Evolutionary conservation across 257 asterid genomes (phyloP), one percentile per base, ranked within the genome.

Genomic region (Osmanthus fragrans): DNA sequence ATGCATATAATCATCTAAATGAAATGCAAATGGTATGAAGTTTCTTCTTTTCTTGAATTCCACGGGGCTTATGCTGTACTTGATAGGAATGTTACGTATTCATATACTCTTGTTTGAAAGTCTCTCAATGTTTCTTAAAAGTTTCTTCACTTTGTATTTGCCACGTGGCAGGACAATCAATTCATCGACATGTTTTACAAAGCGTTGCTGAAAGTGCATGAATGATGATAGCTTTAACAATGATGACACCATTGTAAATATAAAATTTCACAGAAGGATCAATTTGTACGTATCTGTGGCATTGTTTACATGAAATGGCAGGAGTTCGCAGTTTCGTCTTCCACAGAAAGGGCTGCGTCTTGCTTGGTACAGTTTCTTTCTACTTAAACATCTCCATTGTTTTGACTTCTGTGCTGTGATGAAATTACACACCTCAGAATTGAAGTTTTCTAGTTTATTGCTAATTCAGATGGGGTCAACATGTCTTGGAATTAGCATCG

Each of bases 111-210:
- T 58, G 54, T 60, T 42, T 63, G 34, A 0, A 21, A 56, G 66
- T 12, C 3, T 25, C 32, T 25, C 5, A 10, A 37, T 66, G 70
- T 33, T 33, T 33, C 60, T 37, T 76, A 33, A 32, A 11, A 32
- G 1, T 30, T 68, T 30, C 25, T 5, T 64, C 63, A 3, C 64
- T 39, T 23, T 54, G 71, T 19, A 27, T 63, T 63, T 63, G 34
- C 69, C 7, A 8, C 72, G 16, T 82, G 16, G 74, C 86, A 86
- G 90, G 90, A 86, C 74, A 73, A 82, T 77, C 85, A 80, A 72
- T 86, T 86, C 73, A 54, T 86, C n/a, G 88, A 86, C 71, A 77
- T 86, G 88, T 73, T 86, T 54, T 76, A 86, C 80, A 83, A 56
- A 72, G 86, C 86, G 1, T 45, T 84, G 78, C 67, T 73, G 80